These are phyloP conservation scores for Cercospora canescens DNA, from an alignment of 2,329 filamentous ascomycete species.

Conservation along the genomic window DNA sequence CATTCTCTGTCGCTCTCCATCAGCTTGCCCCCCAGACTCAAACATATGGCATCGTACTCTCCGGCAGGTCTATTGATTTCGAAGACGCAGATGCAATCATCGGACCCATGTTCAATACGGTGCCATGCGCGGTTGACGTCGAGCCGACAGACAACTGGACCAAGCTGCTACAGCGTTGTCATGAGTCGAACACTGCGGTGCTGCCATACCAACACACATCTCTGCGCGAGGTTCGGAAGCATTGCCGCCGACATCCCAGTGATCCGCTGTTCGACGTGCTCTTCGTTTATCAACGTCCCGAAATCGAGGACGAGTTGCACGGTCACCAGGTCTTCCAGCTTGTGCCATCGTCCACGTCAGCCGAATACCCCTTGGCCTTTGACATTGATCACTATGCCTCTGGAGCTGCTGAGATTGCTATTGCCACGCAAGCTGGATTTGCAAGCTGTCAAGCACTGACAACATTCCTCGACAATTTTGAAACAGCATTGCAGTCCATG, in stretches of 20 bases:
- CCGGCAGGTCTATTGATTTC: constrained; percentile 72
- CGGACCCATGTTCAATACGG: constrained; percentile 86
- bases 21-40: constrained; percentile 49
- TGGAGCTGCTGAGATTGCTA: constrained; percentile 54
- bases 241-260: constrained; percentile 60
- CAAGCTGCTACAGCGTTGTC: constrained; percentile 62
- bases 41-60: constrained; percentile 73
- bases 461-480: constrained; percentile 11
- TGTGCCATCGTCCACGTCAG: constrained; percentile 48
- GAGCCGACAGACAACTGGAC: constrained; percentile 55
- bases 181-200: constrained; percentile 67
- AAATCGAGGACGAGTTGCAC: background rate
- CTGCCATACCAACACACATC: constrained; percentile 77
- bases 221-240: constrained; percentile 77
- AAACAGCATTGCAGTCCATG: constrained; percentile 18
- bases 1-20: constrained; percentile 67
- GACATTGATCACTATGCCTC: constrained; percentile 62
- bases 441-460: constrained; percentile 38
- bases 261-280: constrained; percentile 73
- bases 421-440: constrained; percentile 57
- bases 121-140: constrained; percentile 65
- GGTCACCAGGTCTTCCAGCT: constrained; percentile 52
- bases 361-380: constrained; percentile 76
- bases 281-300: constrained; percentile 72
- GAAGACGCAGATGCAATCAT: constrained; percentile 66